Evolutionary conservation across 2,329 filamentous ascomycete genomes (phyloP), one percentile per base, ranked within the genome.

Genomic region (Ascosphaera apis): DNA sequence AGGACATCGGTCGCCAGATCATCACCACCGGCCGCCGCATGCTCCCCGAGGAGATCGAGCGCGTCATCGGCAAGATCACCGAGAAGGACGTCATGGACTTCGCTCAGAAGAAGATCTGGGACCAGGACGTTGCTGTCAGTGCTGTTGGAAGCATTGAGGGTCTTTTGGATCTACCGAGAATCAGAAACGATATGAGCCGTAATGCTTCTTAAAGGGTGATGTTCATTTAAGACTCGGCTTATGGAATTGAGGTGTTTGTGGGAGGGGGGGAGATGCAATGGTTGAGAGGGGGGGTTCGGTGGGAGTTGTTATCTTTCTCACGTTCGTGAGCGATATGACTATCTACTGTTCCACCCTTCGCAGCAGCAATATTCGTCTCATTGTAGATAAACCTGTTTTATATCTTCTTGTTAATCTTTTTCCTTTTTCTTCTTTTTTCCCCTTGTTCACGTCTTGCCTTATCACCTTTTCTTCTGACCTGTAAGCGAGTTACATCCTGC

Each of bases 1-100:
- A 98, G 68, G 88, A 98, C 57, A 92, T 98, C 58, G 88, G 88
- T 53, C 81, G 88, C 60, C 88, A 98, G 65, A 83, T 98, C 61
- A 75, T 98, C 65, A 95, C 84, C 53, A 95, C 88, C 40, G 88
- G 88, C 55, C 79, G 84, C 51, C 76, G 86, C 46, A 77, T 91
- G 72, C 74, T 66, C 55, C 81, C 88, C 41, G 77, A 78, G 57
- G 88, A 98, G 68, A 86, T 98, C 45, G 88, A 98, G 72, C 74
- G 81, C 50, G 72, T 76, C 47, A 82, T 98, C 48, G 76, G 84
- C 52, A 67, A 64, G 48, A 86, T 98, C 54, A 82, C 82, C 45
- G 83, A 84, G 61, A 91, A 91, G 68, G 82, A 95, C 51, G 81
- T 98, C 45, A 93, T 93, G 80, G 73, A 78, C 51, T 98, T 95